Evolutionary conservation across 371 early-diverging fungal species (phyloP), one percentile per base, ranked within the genome.

Genomic region (Mycotypha africana): DNA sequence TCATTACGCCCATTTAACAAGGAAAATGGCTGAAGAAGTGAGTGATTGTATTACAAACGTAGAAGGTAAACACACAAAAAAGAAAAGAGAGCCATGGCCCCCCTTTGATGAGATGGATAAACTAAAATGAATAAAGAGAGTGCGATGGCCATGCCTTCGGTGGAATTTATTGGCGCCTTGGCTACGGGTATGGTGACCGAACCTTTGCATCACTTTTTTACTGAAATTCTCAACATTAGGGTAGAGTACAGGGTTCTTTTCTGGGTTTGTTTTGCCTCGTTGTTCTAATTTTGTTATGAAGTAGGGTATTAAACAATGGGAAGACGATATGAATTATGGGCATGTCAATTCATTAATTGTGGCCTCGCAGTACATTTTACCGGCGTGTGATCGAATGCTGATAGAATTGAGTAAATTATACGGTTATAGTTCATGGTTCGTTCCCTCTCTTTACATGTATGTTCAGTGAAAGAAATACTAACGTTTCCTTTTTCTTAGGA

Each of bases 381-480:
- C 53, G 7, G 52, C 46, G 25, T 44, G 42, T 15, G 58, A 58
- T 17, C 38, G 46, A 42, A 53, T 58, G 23, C 37, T 39, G 10
- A 15, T 58, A n/a, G 31, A 53, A 34, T 25, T 58, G 2, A 42
- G 46, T 21, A 45, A 53, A 16, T 22, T 53, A 10, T 19, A 42
- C 2, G 58, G 58, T 3, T 53, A 53, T 38, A 52, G 58, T 24
- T 20, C 44, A 42, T 58, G 58, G 58, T 58, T n/a, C n/a, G n/a
- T n/a, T n/a, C n/a, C n/a, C n/a, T n/a, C n/a, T n/a, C n/a, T n/a
- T n/a, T n/a, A n/a, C n/a, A n/a, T n/a, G n/a, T n/a, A n/a, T n/a
- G n/a, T n/a, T n/a, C n/a, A n/a, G n/a, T n/a, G 2, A 25, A 19
- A 28, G 15, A 10, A 1, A 12, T 8, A 1, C 22, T 33, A 1